Percentiles rank a stretch among this genome's conserved stretches.
phyloP scores from a whole-genome alignment of 495 filamentous ascomycete genomes.

The Penicillium lagena region DNA sequence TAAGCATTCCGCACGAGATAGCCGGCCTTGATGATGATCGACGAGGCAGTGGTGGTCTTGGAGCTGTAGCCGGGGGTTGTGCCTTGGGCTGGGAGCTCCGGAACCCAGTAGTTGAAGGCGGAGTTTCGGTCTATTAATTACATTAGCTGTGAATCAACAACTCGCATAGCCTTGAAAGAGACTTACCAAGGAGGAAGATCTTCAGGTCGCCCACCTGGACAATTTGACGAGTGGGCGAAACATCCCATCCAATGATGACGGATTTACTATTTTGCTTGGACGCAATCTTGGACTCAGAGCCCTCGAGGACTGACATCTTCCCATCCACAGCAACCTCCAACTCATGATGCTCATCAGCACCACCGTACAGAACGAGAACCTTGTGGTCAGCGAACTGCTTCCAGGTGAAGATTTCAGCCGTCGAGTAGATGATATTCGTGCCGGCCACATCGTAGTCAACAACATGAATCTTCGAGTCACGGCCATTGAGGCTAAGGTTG shows the following conservation, averaged over 20 bases:
- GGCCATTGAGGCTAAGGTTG: slow-evolving; percentile 55
- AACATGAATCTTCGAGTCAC: slow-evolving; percentile 71
- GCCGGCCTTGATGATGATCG: slow-evolving; percentile 63
- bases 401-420: slow-evolving; percentile 71
- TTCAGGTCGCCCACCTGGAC: slow-evolving; percentile 49
- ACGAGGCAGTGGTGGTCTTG: slow-evolving; percentile 32
- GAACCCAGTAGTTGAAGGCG: slow-evolving; percentile 73
- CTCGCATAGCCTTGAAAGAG: not conserved
- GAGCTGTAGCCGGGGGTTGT: slow-evolving; percentile 29
- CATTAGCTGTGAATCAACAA: not conserved
- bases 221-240: slow-evolving; percentile 43
- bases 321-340: slow-evolving; percentile 45
- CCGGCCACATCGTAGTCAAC: slow-evolving; percentile 65
- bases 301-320: slow-evolving; percentile 42
- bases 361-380: slow-evolving; percentile 65
- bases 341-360: slow-evolving; percentile 63
- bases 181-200: slow-evolving; percentile 46
- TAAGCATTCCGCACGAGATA: slow-evolving; percentile 67
- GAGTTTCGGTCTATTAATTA: slow-evolving; percentile 49
- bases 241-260: slow-evolving; percentile 53
- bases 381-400: slow-evolving; percentile 53
- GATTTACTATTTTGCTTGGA: slow-evolving; percentile 37
- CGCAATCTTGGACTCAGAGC: slow-evolving; percentile 27
- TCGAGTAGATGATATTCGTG: slow-evolving; percentile 64
- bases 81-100: slow-evolving; percentile 39